Percentiles rank a stretch among this genome's conserved stretches.
These are phyloP conservation scores for Solioccasus polychromus DNA, from an alignment of 768 basidiomycete genomes.

Conservation along the genomic window DNA sequence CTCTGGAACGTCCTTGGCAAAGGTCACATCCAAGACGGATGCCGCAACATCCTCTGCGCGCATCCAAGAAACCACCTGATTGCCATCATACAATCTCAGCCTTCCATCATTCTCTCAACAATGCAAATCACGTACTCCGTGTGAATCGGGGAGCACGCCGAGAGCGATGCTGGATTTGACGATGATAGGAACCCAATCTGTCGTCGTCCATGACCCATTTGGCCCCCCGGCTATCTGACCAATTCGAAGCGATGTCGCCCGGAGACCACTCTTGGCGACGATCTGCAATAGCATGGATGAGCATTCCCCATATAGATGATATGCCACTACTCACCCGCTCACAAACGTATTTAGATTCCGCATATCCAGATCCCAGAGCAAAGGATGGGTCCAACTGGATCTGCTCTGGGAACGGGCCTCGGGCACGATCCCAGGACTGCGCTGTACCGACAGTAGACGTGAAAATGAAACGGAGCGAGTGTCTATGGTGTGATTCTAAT, in stretches of 20 bases:
- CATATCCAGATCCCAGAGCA: conserved; percentile 34
- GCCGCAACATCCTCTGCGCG: conserved; percentile 34
- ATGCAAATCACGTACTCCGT: conserved; percentile 26
- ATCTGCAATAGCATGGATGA: conserved; percentile 12
- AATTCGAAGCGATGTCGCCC: conserved; percentile 29
- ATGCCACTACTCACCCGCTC: conserved; percentile 27
- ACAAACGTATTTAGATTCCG: conserved; percentile 36
- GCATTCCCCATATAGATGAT: conserved; percentile 1
- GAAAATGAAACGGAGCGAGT: conserved; percentile 22
- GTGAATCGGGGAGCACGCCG: conserved; percentile 31
- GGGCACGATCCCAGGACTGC: conserved; percentile 22
- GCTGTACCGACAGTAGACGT: conserved; percentile 24
- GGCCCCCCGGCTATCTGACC: conserved; percentile 35
- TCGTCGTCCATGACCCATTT: conserved; percentile 33
- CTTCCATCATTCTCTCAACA: background rate
- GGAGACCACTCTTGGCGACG: conserved; percentile 24
- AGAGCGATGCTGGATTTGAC: conserved; percentile 28
- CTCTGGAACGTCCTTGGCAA: conserved; percentile 16
- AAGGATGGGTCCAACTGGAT: conserved; percentile 25
- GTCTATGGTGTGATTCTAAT: conserved; percentile 22
- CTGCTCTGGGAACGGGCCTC: conserved; percentile 37
- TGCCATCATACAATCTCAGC: too few relatives aligned
- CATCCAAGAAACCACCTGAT: conserved; percentile 35
- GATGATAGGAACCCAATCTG: conserved; percentile 36
- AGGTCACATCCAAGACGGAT: conserved; percentile 33